Base-by-base conservation (phyloP, 2,329 filamentous ascomycete genomes). In the Coniochaeta sp. region DNA sequence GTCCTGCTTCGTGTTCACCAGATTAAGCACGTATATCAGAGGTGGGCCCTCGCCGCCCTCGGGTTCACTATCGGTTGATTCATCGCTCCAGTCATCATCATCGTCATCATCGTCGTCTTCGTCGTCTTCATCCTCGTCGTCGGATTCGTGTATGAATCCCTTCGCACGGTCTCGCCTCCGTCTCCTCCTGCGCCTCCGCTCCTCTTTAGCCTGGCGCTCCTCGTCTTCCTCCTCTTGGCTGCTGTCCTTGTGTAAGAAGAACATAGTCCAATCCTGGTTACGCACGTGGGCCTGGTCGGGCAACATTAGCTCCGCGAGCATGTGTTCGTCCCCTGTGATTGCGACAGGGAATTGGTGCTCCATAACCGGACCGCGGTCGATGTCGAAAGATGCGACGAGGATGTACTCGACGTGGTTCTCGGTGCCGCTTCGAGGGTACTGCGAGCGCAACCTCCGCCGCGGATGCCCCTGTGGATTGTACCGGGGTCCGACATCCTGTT, bases 351-450 rank as follows among this genome's bases (percentile, higher is more conserved):
- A 99, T 66, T 99, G 94, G 66, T 99, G 91, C 66, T 99, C 94
- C 94, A 99, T 97, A 61, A 96, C 85, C 46, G 92, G 92, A 3
- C 94, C 94, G 50, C 89, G 85, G 67, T 97, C 92, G 62, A 97
- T 95, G 69, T 97, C 91, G 70, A 99, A 99, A 2, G 91, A 95
- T 4, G 94, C 94, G 51, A 99, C 94, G 50, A 99, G 77, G 50
- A 99, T 97, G 65, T 97, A 99, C 67, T 99, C 94, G 71, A 99
- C 94, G 85, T 99, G 94, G 63, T 94, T 95, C 67, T 97, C 87
- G 6, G 76, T 74, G 10, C 83, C 80, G 52, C 85, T 78, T n/a
- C 83, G 77, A 14, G 87, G 87, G 63, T 91, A 91, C 62, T 91
- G 87, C 18, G 87, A 87, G 52, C 82, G 85, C 63, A 86, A 69